Evolutionary conservation across 345 rosid genomes (phyloP).

Genomic region (Salix suchowensis): DNA sequence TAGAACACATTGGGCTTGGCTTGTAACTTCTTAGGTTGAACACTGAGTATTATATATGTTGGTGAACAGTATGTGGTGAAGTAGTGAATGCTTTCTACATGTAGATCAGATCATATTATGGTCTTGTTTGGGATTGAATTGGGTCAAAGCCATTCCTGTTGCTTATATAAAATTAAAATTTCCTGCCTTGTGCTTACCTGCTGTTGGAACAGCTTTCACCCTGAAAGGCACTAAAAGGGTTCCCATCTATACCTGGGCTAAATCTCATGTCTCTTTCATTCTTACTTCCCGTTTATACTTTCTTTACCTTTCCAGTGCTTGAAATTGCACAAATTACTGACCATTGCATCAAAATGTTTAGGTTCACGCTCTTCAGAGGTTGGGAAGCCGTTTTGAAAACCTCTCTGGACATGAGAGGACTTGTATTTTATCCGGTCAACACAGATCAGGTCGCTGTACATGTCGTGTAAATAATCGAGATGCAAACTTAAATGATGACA

Average conservation of each 20-base stretch:
- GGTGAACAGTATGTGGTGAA: neutral
- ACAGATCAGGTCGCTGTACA: constrained; percentile 76
- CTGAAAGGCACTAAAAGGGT: neutral
- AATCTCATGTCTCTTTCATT: neutral
- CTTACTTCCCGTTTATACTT: neutral
- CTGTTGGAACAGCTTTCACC: constrained; percentile 2
- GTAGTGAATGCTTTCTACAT: neutral
- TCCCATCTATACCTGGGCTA: neutral
- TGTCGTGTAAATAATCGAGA: constrained; percentile 56
- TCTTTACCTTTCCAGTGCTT: neutral
- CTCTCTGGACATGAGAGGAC: constrained; percentile 82
- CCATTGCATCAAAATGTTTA: constrained; percentile 17
- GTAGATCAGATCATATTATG: neutral
- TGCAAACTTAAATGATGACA: constrained; percentile 54
- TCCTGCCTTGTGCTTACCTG: neutral
- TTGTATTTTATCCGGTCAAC: constrained; percentile 83
- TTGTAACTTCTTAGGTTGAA: neutral
- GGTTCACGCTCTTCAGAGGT: constrained; percentile 94
- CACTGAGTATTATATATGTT: neutral
- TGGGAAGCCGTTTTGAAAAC: constrained; percentile 89
- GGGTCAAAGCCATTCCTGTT: neutral
- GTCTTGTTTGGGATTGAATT: neutral
- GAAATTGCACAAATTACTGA: constrained; percentile 4
- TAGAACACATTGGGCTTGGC: neutral
- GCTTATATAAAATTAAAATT: neutral